A percentile compares a stretch with the other conserved stretches of the same genome.
These are phyloP conservation scores for Coemansia sp. DNA, from an alignment of 192 early-diverging fungal species.

Conservation along the genomic window DNA sequence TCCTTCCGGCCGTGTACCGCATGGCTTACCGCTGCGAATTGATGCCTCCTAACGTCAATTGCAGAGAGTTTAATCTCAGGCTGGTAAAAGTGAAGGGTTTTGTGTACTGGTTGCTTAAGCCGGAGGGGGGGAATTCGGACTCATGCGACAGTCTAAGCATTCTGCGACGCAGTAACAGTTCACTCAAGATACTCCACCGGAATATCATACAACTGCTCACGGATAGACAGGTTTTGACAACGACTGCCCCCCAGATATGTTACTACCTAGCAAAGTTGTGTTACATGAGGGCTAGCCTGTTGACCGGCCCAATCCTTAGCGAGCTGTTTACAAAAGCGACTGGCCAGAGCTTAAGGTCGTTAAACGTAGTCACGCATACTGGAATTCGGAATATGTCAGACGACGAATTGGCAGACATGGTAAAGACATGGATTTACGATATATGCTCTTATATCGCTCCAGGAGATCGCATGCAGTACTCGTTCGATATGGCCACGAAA, in stretches of 20 bases:
- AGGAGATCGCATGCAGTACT: too few relatives aligned
- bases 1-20: too few relatives aligned
- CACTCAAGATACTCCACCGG: background rate
- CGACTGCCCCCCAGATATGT: constrained; percentile 30
- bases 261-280: constrained; percentile 20
- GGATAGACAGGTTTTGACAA: background rate
- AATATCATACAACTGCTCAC: too few relatives aligned
- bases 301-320: background rate
- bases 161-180: constrained; percentile 2
- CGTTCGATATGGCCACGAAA: too few relatives aligned
- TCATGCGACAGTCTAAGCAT: background rate
- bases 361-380: constrained; percentile 14
- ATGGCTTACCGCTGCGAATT: background rate
- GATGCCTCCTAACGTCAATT: too few relatives aligned
- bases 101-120: background rate
- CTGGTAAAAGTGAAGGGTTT: too few relatives aligned
- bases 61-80: too few relatives aligned
- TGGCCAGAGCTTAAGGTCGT: background rate
- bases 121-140: background rate
- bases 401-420: too few relatives aligned
- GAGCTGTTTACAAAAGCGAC: constrained; percentile 20
- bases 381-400: background rate
- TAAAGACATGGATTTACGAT: too few relatives aligned
- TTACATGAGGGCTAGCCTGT: background rate
- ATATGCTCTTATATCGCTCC: too few relatives aligned